Conservation (phyloP, 1,139 yeast species). For the Zygosaccharomyces pseudobailii region DNA sequence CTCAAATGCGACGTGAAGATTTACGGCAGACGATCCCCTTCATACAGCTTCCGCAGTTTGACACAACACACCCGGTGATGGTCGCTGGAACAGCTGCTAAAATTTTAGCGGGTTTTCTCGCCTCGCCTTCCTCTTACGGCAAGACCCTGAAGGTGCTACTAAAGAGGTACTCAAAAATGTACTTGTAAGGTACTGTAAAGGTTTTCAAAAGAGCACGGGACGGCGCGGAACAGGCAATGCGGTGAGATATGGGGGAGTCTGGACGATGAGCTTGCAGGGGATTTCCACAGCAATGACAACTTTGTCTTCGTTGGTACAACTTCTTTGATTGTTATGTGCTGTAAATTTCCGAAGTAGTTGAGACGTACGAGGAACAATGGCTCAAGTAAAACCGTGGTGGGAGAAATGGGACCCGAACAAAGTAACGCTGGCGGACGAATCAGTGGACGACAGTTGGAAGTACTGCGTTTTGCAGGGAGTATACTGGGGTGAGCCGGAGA, state of each 20-base stretch:
- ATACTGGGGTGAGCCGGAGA: constrained; percentile 37
- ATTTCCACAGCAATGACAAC: not conserved
- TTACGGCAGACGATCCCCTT: no score
- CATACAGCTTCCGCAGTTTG: no score
- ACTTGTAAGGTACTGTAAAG: no score
- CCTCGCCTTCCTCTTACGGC: not conserved
- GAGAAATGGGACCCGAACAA: constrained; percentile 22
- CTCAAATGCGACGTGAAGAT: no score
- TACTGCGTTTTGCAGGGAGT: constrained; percentile 38
- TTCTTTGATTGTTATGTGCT: not conserved
- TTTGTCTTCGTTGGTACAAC: not conserved
- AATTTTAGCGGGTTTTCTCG: not conserved
- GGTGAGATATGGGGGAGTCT: not conserved
- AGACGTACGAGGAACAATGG: not conserved
- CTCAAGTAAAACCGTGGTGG: constrained; percentile 10
- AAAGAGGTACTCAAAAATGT: not conserved
- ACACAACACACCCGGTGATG: not conserved
- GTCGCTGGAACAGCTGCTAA: not conserved
- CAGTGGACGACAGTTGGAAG: constrained; percentile 36
- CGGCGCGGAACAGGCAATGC: not conserved
- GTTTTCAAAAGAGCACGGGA: not conserved
- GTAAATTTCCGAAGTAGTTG: not conserved
- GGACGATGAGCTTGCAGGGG: not conserved
- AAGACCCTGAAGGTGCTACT: not conserved
- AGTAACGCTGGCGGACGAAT: constrained; percentile 13